Evolutionary conservation across 306 rosid species (phyloP).

Genomic region (Cucumis hystrix): DNA sequence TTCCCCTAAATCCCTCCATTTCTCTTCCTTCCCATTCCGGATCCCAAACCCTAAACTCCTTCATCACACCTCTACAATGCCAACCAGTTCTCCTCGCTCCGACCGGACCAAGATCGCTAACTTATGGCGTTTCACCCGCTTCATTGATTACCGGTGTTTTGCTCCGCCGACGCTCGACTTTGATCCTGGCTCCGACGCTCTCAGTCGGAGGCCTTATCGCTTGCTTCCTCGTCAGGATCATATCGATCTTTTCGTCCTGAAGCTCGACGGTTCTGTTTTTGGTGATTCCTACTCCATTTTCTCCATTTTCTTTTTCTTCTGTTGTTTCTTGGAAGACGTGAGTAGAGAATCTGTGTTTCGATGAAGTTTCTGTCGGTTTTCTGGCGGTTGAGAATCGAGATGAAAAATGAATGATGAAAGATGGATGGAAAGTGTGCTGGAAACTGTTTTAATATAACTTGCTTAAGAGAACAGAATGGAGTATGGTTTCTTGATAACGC

Average conservation of each 20-base stretch:
- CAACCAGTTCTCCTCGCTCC: neutral
- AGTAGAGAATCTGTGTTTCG: neutral
- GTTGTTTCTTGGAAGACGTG: neutral
- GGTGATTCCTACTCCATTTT: constrained; percentile 15
- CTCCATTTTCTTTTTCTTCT: neutral
- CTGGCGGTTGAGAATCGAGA: neutral
- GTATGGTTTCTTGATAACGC: neutral
- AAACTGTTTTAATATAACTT: neutral
- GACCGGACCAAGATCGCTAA: neutral
- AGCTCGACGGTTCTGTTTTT: constrained; percentile 38
- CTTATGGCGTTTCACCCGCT: constrained; percentile 9
- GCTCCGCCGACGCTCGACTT: constrained; percentile 9
- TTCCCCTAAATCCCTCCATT: neutral
- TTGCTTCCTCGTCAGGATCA: constrained; percentile 18
- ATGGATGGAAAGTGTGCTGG: neutral
- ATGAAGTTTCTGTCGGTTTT: neutral
- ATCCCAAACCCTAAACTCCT: neutral
- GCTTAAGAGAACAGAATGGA: neutral
- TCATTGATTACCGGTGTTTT: constrained; percentile 19
- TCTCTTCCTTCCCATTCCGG: neutral
- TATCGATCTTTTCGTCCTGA: constrained; percentile 31
- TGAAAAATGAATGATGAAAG: neutral
- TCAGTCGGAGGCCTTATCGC: neutral
- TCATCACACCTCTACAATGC: neutral
- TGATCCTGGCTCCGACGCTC: neutral